Conservation (phyloP, 2,329 filamentous ascomycete species). For the Aspergillus uvarum region DNA sequence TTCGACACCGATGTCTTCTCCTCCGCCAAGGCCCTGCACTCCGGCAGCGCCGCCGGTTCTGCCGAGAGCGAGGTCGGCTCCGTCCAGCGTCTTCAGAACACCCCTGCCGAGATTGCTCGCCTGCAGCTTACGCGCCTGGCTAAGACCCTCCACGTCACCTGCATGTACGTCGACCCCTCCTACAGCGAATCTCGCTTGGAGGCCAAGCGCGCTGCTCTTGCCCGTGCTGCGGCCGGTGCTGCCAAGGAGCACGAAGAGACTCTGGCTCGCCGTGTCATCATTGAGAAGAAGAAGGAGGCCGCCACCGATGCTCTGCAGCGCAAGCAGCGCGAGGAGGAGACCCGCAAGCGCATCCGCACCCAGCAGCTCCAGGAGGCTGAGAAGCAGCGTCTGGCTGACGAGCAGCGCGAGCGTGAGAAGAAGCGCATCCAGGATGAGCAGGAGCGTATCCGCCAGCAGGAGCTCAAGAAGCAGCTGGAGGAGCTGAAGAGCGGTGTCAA, state of each 20-base stretch:
- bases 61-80: slow-evolving; percentile 80
- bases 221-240: slow-evolving; percentile 81
- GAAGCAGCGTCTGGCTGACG: slow-evolving; percentile 81
- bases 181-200: slow-evolving; percentile 80
- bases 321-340: slow-evolving; percentile 89
- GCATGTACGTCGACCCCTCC: slow-evolving; percentile 89
- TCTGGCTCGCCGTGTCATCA: slow-evolving; percentile 81
- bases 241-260: slow-evolving; percentile 87
- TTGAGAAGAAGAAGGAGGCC: slow-evolving; percentile 95
- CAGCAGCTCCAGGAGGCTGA: slow-evolving; percentile 89
- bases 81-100: slow-evolving; percentile 94
- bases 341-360: slow-evolving; percentile 79
- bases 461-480: slow-evolving; percentile 87
- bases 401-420: slow-evolving; percentile 86
- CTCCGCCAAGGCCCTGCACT: slow-evolving; percentile 86
- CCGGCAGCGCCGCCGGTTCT: slow-evolving; percentile 79
- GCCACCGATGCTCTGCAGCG: slow-evolving; percentile 84
- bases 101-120: slow-evolving; percentile 94
- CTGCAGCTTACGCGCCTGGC: slow-evolving; percentile 89
- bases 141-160: slow-evolving; percentile 87
- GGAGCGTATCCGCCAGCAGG: slow-evolving; percentile 85
- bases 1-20: slow-evolving; percentile 99
- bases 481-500: slow-evolving; percentile 89
- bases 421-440: slow-evolving; percentile 83
- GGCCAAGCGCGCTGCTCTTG: slow-evolving; percentile 75